Base-by-base conservation (phyloP, 768 basidiomycete species). In the Tephrocybe sp. region DNA sequence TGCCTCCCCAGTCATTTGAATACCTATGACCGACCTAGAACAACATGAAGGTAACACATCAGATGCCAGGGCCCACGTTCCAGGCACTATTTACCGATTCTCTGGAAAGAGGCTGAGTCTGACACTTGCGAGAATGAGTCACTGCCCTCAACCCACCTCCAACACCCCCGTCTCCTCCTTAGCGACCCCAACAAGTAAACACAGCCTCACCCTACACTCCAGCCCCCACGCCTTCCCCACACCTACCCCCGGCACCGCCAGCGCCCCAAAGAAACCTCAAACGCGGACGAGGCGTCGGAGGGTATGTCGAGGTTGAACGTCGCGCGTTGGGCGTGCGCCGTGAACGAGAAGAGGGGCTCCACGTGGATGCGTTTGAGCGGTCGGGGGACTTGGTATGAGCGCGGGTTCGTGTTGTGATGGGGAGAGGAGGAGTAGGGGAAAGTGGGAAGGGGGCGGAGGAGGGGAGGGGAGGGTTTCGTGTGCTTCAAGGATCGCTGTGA, bases 241-340 rank as follows among this genome's bases (percentile, higher is more conserved):
- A 5, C 27, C 40, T 0, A 49, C 65, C 1, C 58, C 60, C 5
- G 60, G 47, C 7, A 56, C 58, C 16, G n/a, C n/a, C n/a, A n/a
- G 52, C 58, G 16, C 60, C 27, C 80, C 78, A 5, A 87, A 73
- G 42, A 75, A 70, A 94, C 73, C 44, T 83, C 76, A 68, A 98
- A 98, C 0, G 86, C 87, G 0, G 96, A 92, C 44, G 90, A 88
- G 0, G 87, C 92, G 50, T 97, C 96, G 1, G 87, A 83, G 0
- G 95, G 96, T 50, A 99, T 95, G 62, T 95, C 93, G 2, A 99
- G 80, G 12, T 87, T 74, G 69, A 98, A 98, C 0, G 88, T 84
- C 25, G 90, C 84, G 22, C 94, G 85, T 0, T 84, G 73, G 0
- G 85, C 84, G 37, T 87, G 80, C 2, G 82, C 66, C 5, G 87